Evolutionary conservation across 1,139 yeast genomes (phyloP).

Genomic region (Saccharomycopsis hybrid): DNA sequence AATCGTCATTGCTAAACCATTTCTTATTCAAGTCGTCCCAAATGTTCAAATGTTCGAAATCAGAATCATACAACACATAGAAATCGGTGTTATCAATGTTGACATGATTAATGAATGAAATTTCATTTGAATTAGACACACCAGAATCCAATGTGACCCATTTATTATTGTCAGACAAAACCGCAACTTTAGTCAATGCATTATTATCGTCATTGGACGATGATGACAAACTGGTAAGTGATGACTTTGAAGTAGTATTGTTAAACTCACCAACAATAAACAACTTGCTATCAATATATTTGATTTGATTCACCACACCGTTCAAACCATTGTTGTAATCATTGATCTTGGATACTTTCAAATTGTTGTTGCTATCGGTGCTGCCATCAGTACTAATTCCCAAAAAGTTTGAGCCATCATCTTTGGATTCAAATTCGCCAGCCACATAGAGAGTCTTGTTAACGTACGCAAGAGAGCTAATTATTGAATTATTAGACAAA

Average conservation of each 20-base stretch:
- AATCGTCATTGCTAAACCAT: conserved; percentile 30
- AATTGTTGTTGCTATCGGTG: conserved; percentile 14
- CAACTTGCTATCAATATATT: conserved; percentile 27
- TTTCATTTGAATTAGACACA: conserved; percentile 24
- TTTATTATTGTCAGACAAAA: conserved; percentile 26
- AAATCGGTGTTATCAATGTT: conserved; percentile 34
- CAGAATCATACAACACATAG: conserved; percentile 33
- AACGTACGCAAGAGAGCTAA: conserved; percentile 31
- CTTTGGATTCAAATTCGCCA: conserved; percentile 44
- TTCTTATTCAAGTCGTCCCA: conserved; percentile 37
- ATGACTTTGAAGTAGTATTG: conserved; percentile 26
- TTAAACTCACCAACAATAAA: conserved; percentile 36
- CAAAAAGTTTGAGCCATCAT: conserved; percentile 32
- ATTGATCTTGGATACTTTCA: conserved; percentile 11
- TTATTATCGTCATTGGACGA: conserved; percentile 28
- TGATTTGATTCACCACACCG: conserved; percentile 31
- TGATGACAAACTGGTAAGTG: conserved; percentile 3
- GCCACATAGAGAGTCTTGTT: conserved; percentile 34
- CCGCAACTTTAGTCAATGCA: conserved; percentile 25
- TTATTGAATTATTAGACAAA: conserved; percentile 38
- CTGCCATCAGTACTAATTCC: conserved; percentile 22
- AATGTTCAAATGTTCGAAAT: conserved; percentile 26
- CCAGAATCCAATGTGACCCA: conserved; percentile 40
- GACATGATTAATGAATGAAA: conserved; percentile 35
- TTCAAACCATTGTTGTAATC: conserved; percentile 34